phyloP scores from a whole-genome alignment of 495 filamentous ascomycete species.

The Wilcoxina mikolae region DNA sequence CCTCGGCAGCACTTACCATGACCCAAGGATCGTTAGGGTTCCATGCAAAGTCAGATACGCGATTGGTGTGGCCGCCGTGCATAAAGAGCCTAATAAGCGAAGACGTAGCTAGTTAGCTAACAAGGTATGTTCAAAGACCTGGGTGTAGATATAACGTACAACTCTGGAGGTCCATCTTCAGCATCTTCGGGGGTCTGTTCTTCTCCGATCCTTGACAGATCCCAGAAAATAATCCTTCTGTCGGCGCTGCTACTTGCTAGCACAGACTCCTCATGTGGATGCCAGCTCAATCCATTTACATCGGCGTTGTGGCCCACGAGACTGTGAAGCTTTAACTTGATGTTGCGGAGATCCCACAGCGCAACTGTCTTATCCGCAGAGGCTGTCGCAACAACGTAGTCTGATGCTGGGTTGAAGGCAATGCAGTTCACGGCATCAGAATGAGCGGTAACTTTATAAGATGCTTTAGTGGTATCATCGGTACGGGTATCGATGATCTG shows the following conservation, averaged over 20 bases:
- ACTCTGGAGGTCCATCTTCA: constrained; percentile 92
- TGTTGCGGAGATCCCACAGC: constrained; percentile 85
- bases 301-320: constrained; percentile 72
- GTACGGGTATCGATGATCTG: constrained; percentile 77
- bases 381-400: constrained; percentile 76
- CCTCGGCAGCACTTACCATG: constrained; percentile 83
- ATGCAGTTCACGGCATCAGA: constrained; percentile 86
- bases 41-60: constrained; percentile 93
- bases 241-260: constrained; percentile 86
- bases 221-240: constrained; percentile 90
- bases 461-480: constrained; percentile 44
- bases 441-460: constrained; percentile 51
- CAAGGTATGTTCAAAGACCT: not conserved
- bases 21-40: constrained; percentile 93
- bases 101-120: constrained; percentile 20
- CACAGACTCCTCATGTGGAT: constrained; percentile 74
- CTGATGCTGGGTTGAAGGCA: constrained; percentile 77
- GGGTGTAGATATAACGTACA: constrained; percentile 43
- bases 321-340: constrained; percentile 70
- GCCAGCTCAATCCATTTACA: constrained; percentile 85
- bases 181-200: constrained; percentile 89
- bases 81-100: constrained; percentile 59
- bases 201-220: constrained; percentile 74
- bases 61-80: constrained; percentile 96
- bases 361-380: constrained; percentile 91